Base-by-base conservation (phyloP, 2,329 filamentous ascomycete genomes). In the Cytospora chrysosperma region DNA sequence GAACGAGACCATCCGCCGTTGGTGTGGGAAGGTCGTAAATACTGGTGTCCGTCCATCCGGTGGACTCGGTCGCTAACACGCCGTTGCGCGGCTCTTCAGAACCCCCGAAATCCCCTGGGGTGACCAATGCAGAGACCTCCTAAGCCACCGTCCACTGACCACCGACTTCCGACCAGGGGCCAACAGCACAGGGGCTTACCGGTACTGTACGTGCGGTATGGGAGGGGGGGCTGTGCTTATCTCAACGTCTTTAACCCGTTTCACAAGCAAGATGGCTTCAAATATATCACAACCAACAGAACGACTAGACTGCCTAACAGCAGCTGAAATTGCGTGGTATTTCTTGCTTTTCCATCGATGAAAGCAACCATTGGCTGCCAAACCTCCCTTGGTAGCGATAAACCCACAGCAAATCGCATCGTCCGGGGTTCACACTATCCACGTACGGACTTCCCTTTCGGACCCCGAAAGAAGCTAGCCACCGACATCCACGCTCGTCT, bases 371-470 rank as follows among this genome's bases (percentile, higher is more conserved):
- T 43, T 10, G 19, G 17, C 9, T 43, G 40, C n/a, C 8, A 43
- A 3, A 9, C 7, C n/a, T 24, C 43, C 24, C n/a, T 9, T 34
- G 10, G 43, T 13, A n/a, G 21, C 43, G 19, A 47, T 24, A 19
- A 8, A 19, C n/a, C n/a, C n/a, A n/a, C n/a, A n/a, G n/a, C n/a
- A 21, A 10, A 47, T 24, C 43, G 9, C 43, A 21, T 40, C 8
- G 19, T 55, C 59, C 59, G 51, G 59, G 28, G 27, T 49, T 40
- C 50, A 55, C 28, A 50, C 17, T 10, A 59, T 49, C n/a, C 24
- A 26, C 56, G 5, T 53, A 61, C 59, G 59, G 59, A 61, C 59
- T 61, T 61, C 58, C 49, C 59, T 56, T 40, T 65, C 63, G 63
- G 63, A 57, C 59, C 60, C 63, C 63, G 63, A 62, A 34, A 32